These are phyloP conservation scores for Clitoria ternatea DNA, from an alignment of 306 rosid genomes.

Conservation along the genomic window DNA sequence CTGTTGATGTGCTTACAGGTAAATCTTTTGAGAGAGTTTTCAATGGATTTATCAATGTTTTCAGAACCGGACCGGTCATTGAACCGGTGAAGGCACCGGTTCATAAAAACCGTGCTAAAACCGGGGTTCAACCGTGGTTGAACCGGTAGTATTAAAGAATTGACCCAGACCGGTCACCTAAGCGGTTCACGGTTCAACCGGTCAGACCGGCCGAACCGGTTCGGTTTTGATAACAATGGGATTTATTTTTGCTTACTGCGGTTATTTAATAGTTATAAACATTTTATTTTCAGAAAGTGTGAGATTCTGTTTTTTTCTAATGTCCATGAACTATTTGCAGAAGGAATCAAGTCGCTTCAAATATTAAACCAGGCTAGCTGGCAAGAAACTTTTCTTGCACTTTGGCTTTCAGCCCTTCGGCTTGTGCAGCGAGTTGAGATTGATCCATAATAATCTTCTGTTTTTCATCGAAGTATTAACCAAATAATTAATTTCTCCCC, in stretches of 20 bases:
- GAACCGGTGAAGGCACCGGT: no score
- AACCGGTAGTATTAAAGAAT: no score
- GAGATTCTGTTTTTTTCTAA: constrained; percentile 22
- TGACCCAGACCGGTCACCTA: no score
- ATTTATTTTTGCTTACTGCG: constrained; percentile 11
- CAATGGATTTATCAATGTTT: constrained; percentile 18
- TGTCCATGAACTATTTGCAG: constrained; percentile 53
- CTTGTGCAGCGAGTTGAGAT: constrained; percentile 88
- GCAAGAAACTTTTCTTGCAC: constrained; percentile 78
- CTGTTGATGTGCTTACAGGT: constrained; percentile 62
- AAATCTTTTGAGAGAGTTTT: constrained; percentile 20
- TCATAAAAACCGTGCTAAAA: no score
- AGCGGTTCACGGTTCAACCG: no score
- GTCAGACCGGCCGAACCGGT: no score
- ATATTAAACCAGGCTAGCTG: constrained; percentile 74
- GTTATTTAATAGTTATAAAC: constrained; percentile 4
- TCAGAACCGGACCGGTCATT: no score
- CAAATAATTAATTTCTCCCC: constrained; percentile 20
- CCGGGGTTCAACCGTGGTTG: no score
- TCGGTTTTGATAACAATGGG: no score
- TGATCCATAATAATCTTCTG: constrained; percentile 28
- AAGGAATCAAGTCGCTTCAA: constrained; percentile 54
- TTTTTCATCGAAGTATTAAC: constrained; percentile 18
- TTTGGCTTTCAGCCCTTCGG: constrained; percentile 88
- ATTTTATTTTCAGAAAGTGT: constrained; percentile 15